Conservation (phyloP, 192 early-diverging fungal genomes). For the Helicostylum pulchrum region DNA sequence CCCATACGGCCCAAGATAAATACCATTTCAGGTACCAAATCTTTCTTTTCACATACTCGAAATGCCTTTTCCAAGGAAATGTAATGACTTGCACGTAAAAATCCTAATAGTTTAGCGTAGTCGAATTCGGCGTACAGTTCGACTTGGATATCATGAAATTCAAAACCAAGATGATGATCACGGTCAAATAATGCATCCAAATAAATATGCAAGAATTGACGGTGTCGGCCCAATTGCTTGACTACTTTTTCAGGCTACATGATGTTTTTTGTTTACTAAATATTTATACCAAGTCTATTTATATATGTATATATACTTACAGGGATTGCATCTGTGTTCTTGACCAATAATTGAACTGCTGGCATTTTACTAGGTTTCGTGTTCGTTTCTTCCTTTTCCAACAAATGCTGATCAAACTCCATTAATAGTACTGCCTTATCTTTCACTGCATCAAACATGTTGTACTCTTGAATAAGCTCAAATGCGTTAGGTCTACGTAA, state of each 20-base stretch:
- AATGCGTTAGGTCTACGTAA: conserved; percentile 71
- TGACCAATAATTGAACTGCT: conserved; percentile 80
- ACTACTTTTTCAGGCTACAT: conserved; percentile 62
- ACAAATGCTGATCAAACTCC: conserved; percentile 73
- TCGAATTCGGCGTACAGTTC: conserved; percentile 94
- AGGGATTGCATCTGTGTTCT: conserved; percentile 80
- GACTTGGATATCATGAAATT: conserved; percentile 76
- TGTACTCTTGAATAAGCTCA: conserved; percentile 68
- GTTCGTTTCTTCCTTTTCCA: conserved; percentile 34
- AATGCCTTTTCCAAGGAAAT: conserved; percentile 81
- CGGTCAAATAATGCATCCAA: conserved; percentile 83
- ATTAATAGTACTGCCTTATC: conserved; percentile 80
- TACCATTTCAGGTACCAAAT: conserved; percentile 97
- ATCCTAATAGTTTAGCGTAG: conserved; percentile 70
- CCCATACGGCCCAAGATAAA: conserved; percentile 97
- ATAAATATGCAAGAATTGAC: conserved; percentile 79
- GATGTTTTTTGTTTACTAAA: background rate
- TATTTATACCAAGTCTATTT: background rate
- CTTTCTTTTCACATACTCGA: conserved; percentile 76
- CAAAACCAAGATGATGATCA: conserved; percentile 65
- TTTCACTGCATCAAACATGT: conserved; percentile 77
- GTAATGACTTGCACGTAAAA: conserved; percentile 74
- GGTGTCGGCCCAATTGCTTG: conserved; percentile 56
- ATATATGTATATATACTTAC: conserved; percentile 37
- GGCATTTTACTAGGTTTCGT: conserved; percentile 26